Percentiles rank a stretch among this genome's conserved stretches.
phyloP scores from a whole-genome alignment of 495 filamentous ascomycete species.

The Daldinia vernicosa region DNA sequence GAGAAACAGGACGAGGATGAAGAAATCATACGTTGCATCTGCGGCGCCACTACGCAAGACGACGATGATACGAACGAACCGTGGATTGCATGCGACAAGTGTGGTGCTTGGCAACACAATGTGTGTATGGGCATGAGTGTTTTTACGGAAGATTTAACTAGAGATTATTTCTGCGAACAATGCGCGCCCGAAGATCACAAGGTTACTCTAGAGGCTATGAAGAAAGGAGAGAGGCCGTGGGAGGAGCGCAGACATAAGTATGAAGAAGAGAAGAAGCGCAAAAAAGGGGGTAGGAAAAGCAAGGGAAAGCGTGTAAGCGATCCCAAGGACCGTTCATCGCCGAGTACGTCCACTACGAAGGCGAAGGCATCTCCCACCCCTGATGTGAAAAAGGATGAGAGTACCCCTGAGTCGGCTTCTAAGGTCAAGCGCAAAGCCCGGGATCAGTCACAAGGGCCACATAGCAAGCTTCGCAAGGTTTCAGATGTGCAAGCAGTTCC shows the following conservation, averaged over 20 bases:
- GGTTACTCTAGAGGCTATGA: conserved; percentile 75
- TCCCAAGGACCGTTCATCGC: conserved; percentile 55
- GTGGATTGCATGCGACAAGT: conserved; percentile 90
- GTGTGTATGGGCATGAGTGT: conserved; percentile 90
- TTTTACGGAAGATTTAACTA: conserved; percentile 74
- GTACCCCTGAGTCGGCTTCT: conserved; percentile 41
- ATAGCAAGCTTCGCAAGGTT: conserved; percentile 63
- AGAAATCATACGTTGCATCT: conserved; percentile 88
- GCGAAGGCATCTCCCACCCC: conserved; percentile 54
- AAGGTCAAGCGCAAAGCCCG: conserved; percentile 52
- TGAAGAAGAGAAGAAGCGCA: conserved; percentile 61
- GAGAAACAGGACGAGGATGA: conserved; percentile 70
- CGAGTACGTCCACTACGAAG: conserved; percentile 44
- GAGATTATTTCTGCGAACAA: conserved; percentile 87
- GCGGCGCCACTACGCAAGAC: conserved; percentile 85
- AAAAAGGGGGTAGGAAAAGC: conserved; percentile 58
- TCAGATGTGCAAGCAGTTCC: conserved; percentile 53
- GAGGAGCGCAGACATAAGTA: conserved; percentile 69
- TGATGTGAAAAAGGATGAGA: conserved; percentile 54
- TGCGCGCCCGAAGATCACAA: conserved; percentile 86
- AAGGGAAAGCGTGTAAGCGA: conserved; percentile 61
- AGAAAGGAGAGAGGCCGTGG: conserved; percentile 85
- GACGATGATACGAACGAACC: conserved; percentile 82
- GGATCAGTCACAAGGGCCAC: conserved; percentile 48
- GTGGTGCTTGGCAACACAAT: conserved; percentile 95